These are phyloP conservation scores for Citrus sp. DNA, from an alignment of 345 rosid species.

Conservation along the genomic window DNA sequence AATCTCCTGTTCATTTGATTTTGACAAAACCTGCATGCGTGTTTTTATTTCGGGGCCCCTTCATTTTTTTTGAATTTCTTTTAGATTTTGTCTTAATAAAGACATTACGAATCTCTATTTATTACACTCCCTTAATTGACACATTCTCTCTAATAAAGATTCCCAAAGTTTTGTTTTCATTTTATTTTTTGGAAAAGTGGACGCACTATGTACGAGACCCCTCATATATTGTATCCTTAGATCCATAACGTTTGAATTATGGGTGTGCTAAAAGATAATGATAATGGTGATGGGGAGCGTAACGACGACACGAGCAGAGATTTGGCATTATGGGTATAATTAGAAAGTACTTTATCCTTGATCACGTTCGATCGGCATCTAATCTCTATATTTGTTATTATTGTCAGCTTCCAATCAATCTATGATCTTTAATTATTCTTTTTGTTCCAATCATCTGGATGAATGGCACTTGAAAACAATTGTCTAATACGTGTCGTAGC, in stretches of 20 bases:
- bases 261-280: not conserved
- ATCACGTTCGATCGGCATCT: not conserved
- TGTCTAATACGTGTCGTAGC: not conserved
- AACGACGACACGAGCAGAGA: not conserved
- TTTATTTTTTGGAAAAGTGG: not conserved
- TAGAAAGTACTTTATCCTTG: not conserved
- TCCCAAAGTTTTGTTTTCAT: not conserved
- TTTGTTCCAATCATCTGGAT: not conserved
- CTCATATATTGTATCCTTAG: too few relatives aligned
- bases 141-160: not conserved
- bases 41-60: not conserved
- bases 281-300: not conserved
- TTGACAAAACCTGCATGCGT: slow-evolving; percentile 20
- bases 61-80: not conserved
- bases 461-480: not conserved
- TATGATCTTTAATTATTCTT: not conserved
- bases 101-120: not conserved
- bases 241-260: too few relatives aligned
- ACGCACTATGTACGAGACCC: too few relatives aligned
- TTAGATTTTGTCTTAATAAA: not conserved
- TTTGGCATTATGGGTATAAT: not conserved
- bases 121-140: not conserved
- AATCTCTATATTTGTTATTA: not conserved
- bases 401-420: not conserved
- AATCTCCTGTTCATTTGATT: slow-evolving; percentile 28